phyloP scores from a whole-genome alignment of 768 basidiomycete genomes.

The Agaricus sinodeliciosus region DNA sequence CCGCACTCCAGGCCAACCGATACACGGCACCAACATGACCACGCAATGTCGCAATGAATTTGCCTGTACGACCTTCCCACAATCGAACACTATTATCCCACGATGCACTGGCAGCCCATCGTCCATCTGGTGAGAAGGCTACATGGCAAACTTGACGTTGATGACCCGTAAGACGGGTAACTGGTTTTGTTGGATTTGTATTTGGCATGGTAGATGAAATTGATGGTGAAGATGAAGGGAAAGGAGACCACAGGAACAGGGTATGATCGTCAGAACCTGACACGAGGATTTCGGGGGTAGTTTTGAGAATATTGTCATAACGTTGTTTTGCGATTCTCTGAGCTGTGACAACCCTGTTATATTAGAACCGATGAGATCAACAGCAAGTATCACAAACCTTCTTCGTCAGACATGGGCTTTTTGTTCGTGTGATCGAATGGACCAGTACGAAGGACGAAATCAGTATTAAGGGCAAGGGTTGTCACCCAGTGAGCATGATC shows the following conservation, averaged over 20 bases:
- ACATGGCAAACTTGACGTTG: conserved; percentile 94
- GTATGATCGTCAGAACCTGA: conserved; percentile 98
- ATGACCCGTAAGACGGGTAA: conserved; percentile 83
- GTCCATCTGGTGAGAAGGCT: conserved; percentile 90
- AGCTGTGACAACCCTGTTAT: conserved; percentile 36
- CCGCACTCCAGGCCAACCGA: conserved; percentile 91
- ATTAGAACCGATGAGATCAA: neutral
- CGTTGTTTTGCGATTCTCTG: conserved; percentile 70
- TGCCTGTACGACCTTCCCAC: conserved; percentile 83
- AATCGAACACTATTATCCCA: conserved; percentile 89
- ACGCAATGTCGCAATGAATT: conserved; percentile 84
- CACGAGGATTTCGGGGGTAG: conserved; percentile 77
- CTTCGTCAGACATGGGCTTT: conserved; percentile 70
- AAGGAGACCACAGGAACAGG: conserved; percentile 90
- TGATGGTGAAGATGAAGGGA: conserved; percentile 39
- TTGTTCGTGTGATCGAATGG: conserved; percentile 89
- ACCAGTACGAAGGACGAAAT: conserved; percentile 91
- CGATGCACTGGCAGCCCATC: conserved; percentile 85
- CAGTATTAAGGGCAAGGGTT: conserved; percentile 90
- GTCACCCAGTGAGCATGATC: conserved; percentile 99
- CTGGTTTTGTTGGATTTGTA: conserved; percentile 32
- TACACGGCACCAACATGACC: conserved; percentile 96
- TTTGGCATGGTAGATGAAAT: conserved; percentile 11
- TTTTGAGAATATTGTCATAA: conserved; percentile 64
- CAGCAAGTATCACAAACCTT: conserved; percentile 45